Evolutionary conservation across 495 filamentous ascomycete genomes (phyloP), one percentile per base, ranked within the genome.

Genomic region (Trypethelium eluteriae): DNA sequence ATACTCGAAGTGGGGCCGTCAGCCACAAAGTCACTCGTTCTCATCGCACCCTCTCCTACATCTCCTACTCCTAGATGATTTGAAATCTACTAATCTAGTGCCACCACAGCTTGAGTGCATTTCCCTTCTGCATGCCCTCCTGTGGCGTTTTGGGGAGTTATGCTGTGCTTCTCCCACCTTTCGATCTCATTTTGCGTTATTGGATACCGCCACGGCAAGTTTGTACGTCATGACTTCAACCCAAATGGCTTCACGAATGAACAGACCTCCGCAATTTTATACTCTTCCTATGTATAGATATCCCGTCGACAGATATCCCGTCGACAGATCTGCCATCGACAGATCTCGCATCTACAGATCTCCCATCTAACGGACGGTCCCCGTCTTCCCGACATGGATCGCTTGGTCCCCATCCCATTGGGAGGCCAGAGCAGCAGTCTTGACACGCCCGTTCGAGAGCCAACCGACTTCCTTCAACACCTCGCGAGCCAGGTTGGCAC

Each of bases 401-500:
- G 49, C 49, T 53, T 53, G 18, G 16, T 53, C 49, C 14, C 41
- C 41, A 7, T 44, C 41, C 49, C 11, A 53, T 18, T 53, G 11
- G 49, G 18, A 25, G 18, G 49, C 49, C 12, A 53, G 12, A 53
- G 18, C 49, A 53, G 2, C 49, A 5, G 18, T 1, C 49, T 53
- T 53, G 49, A 25, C 18, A 53, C 49, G 11, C 18, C 49, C n/a
- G 9, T 53, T 53, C 12, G 11, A 16, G 39, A 64, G 35, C 62
- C 62, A 18, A 47, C 35, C 3, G 62, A 64, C 14, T 64, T 64
- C 62, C 38, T 64, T 14, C 62, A 64, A 46, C 62, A 32, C 12
- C 62, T 64, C 16, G 62, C 62, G 12, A 64, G 62, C 39, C 62
- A 64, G 62, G 62, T 66, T 32, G 4, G 46, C 47, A 11, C 5